A percentile compares a stretch with the other conserved stretches of the same genome.
Conservation (phyloP, 306 rosid species). For the Datisca glomerata region DNA sequence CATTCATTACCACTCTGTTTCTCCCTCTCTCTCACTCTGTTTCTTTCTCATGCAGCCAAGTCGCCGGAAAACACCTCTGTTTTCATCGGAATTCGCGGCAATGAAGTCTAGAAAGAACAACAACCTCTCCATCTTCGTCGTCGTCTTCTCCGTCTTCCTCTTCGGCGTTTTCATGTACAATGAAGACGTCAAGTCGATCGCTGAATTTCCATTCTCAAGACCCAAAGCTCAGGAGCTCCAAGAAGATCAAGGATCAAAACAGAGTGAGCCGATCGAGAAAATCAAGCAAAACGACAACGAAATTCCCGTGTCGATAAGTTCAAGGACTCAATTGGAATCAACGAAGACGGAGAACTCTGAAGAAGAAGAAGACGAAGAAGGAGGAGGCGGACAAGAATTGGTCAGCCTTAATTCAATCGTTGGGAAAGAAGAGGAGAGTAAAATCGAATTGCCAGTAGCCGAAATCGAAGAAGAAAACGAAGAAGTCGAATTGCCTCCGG, state of each 20-base stretch:
- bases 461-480: slow-evolving; percentile 29
- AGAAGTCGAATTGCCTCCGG: slow-evolving; percentile 57
- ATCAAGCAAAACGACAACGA: slow-evolving; percentile 9
- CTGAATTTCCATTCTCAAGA: slow-evolving; percentile 52
- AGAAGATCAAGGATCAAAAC: slow-evolving; percentile 13
- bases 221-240: slow-evolving; percentile 41
- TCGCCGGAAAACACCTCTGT: slow-evolving; percentile 37
- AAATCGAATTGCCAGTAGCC: slow-evolving; percentile 23
- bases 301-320: slow-evolving; percentile 16
- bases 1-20: slow-evolving; percentile 9
- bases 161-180: slow-evolving; percentile 79
- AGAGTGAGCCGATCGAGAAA: slow-evolving; percentile 12
- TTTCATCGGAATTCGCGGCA: slow-evolving; percentile 25
- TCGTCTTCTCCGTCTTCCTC: slow-evolving; percentile 47
- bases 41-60: slow-evolving; percentile 35
- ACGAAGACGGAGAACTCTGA: slow-evolving; percentile 24
- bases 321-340: slow-evolving; percentile 32
- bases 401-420: slow-evolving; percentile 18
- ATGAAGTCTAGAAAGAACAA: slow-evolving; percentile 68
- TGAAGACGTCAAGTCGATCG: slow-evolving; percentile 63
- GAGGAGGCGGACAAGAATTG: slow-evolving; percentile 21
- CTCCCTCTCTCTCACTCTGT: slow-evolving; percentile 6
- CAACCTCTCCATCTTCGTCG: slow-evolving; percentile 41
- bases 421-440: slow-evolving; percentile 18
- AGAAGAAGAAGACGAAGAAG: no score